These are phyloP conservation scores for Naganishia vishniacii DNA, from an alignment of 768 basidiomycete genomes.

Conservation along the genomic window DNA sequence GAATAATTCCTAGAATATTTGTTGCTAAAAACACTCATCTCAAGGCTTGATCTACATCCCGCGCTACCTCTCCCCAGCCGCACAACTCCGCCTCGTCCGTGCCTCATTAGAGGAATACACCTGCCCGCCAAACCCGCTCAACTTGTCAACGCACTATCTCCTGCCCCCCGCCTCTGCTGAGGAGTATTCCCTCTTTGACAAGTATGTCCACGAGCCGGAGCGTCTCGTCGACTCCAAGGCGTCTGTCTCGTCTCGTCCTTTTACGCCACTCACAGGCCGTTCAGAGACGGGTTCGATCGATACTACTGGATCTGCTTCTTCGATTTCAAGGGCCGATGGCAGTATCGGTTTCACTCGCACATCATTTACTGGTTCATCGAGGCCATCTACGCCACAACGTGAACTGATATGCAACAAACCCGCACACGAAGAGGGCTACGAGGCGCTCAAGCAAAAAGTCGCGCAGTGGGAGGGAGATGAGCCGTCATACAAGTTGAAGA, in stretches of 20 bases:
- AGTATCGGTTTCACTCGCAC: background rate
- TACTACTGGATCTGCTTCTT: too few relatives aligned
- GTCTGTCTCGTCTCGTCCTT: background rate
- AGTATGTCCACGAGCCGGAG: constrained; percentile 40
- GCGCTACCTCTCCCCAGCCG: constrained; percentile 58
- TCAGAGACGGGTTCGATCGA: too few relatives aligned
- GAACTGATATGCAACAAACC: constrained; percentile 66
- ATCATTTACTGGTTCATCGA: background rate
- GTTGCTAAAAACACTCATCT: background rate
- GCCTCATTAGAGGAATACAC: constrained; percentile 76
- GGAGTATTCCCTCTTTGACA: constrained; percentile 78
- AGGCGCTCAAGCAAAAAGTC: constrained; percentile 55
- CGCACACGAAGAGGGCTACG: constrained; percentile 58
- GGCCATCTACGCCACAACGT: constrained; percentile 49
- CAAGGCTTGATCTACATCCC: constrained; percentile 81
- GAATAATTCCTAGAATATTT: background rate
- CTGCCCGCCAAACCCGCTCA: constrained; percentile 74
- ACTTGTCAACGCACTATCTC: constrained; percentile 77
- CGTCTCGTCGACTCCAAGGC: constrained; percentile 33
- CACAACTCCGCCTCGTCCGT: constrained; percentile 64
- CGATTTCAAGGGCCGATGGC: too few relatives aligned
- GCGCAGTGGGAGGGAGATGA: constrained; percentile 57
- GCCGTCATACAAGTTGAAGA: constrained; percentile 61
- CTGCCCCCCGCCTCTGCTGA: constrained; percentile 60
- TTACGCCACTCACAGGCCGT: too few relatives aligned